Conservation (phyloP, 2,329 filamentous ascomycete species). For the Diaporthe sp. region DNA sequence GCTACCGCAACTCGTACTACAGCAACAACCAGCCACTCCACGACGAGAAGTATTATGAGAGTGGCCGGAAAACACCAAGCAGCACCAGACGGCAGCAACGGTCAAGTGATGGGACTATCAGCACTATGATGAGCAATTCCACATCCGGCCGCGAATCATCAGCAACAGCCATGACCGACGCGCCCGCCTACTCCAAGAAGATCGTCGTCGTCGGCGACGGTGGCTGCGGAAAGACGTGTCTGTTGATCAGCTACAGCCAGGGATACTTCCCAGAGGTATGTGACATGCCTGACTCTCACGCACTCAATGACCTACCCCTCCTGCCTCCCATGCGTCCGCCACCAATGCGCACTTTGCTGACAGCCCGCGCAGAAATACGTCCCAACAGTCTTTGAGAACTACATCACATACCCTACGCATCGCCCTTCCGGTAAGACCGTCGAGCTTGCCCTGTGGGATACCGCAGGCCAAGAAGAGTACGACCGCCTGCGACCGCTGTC, state of each 20-base stretch:
- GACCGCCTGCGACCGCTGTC: slow-evolving; percentile 95
- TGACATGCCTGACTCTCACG: slow-evolving; percentile 10
- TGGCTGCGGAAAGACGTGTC: slow-evolving; percentile 97
- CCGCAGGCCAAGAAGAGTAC: slow-evolving; percentile 98
- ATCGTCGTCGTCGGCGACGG: slow-evolving; percentile 98
- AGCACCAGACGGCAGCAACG: slow-evolving; percentile 66
- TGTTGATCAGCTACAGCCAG: slow-evolving; percentile 98
- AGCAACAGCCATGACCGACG: slow-evolving; percentile 88
- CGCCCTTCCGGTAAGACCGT: slow-evolving; percentile 91
- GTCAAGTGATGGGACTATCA: slow-evolving; percentile 91
- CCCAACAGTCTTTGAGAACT: slow-evolving; percentile 99
- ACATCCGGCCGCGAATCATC: slow-evolving; percentile 80
- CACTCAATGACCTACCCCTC: not conserved
- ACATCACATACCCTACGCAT: slow-evolving; percentile 97
- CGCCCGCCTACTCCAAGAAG: slow-evolving; percentile 97
- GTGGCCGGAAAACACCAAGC: slow-evolving; percentile 40
- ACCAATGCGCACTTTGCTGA: slow-evolving; percentile 12
- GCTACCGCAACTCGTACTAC: slow-evolving; percentile 70
- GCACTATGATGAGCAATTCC: slow-evolving; percentile 83
- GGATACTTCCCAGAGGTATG: slow-evolving; percentile 98
- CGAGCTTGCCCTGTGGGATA: slow-evolving; percentile 98
- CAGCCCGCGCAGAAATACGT: slow-evolving; percentile 91
- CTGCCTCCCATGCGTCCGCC: not conserved
- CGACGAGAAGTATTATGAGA: slow-evolving; percentile 57
- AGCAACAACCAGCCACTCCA: slow-evolving; percentile 52